Percentiles rank a stretch among this genome's conserved stretches.
phyloP scores from a whole-genome alignment of 2,329 filamentous ascomycete species.

The Sclerotinia trifoliorum region DNA sequence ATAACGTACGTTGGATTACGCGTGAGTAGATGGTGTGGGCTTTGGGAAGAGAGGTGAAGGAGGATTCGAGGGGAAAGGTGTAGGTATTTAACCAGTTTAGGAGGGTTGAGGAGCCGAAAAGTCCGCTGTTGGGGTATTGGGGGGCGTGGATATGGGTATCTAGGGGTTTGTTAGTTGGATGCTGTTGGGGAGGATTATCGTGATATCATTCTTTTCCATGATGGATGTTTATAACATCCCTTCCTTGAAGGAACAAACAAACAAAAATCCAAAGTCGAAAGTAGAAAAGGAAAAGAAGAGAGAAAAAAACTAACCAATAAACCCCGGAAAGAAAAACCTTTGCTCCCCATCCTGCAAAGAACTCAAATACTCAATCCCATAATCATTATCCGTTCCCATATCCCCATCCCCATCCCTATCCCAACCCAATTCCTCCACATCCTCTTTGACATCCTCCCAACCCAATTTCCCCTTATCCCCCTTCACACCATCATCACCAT shows the following conservation, averaged over 20 bases:
- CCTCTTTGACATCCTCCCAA: conserved; percentile 33
- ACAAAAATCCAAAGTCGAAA: background rate
- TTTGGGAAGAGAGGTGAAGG: conserved; percentile 60
- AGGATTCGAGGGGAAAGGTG: conserved; percentile 89
- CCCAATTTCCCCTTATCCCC: conserved; percentile 33
- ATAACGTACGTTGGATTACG: conserved; percentile 75
- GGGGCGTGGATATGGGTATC: conserved; percentile 95
- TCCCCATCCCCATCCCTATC: conserved; percentile 28
- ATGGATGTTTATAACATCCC: background rate
- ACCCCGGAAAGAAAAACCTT: conserved; percentile 81
- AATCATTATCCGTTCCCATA: background rate
- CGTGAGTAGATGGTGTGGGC: conserved; percentile 73
- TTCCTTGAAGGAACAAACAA: background rate
- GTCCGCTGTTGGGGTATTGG: conserved; percentile 90
- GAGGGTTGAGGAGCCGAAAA: conserved; percentile 91
- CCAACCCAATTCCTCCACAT: conserved; percentile 40
- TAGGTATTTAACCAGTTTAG: conserved; percentile 92
- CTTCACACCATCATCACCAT: conserved; percentile 34
- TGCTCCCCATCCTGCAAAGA: conserved; percentile 45
- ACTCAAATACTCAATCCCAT: conserved; percentile 24
- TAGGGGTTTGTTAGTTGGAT: conserved; percentile 41
- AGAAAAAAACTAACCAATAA: conserved; percentile 57
- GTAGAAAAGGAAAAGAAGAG: background rate
- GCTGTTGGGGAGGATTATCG: background rate
- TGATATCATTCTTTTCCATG: background rate